phyloP scores from a whole-genome alignment of 768 basidiomycete species.

The Trametes coccinea region DNA sequence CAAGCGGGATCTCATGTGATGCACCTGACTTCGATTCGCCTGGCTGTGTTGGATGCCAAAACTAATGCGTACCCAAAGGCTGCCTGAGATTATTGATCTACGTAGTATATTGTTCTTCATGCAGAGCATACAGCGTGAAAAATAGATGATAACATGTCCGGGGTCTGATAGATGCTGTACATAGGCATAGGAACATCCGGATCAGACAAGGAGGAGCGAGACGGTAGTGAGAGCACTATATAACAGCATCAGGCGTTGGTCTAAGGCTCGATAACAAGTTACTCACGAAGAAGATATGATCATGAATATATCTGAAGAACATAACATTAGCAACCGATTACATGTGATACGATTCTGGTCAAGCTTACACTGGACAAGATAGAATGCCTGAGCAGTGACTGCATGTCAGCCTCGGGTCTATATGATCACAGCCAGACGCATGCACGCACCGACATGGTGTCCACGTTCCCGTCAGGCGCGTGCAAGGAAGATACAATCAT shows the following conservation, averaged over 20 bases:
- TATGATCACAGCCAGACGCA: background rate
- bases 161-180: too few relatives aligned
- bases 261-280: too few relatives aligned
- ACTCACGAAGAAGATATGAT: slow-evolving; percentile 46
- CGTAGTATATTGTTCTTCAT: too few relatives aligned
- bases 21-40: too few relatives aligned
- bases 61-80: too few relatives aligned
- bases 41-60: too few relatives aligned
- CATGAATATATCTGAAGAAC: slow-evolving; percentile 42
- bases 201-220: slow-evolving; percentile 23
- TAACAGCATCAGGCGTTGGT: background rate
- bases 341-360: background rate
- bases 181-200: too few relatives aligned
- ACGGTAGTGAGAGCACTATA: slow-evolving; percentile 29
- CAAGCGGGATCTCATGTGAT: too few relatives aligned
- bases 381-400: slow-evolving; percentile 34
- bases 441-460: slow-evolving; percentile 42
- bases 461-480: slow-evolving; percentile 44
- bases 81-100: too few relatives aligned
- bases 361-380: slow-evolving; percentile 46
- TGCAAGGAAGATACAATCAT: slow-evolving; percentile 46
- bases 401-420: background rate
- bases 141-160: too few relatives aligned
- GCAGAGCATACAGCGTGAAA: too few relatives aligned
- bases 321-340: background rate